Evolutionary conservation across 108 stramenopile genomes (phyloP).

Genomic region (Aurantiochytrium sp.): DNA sequence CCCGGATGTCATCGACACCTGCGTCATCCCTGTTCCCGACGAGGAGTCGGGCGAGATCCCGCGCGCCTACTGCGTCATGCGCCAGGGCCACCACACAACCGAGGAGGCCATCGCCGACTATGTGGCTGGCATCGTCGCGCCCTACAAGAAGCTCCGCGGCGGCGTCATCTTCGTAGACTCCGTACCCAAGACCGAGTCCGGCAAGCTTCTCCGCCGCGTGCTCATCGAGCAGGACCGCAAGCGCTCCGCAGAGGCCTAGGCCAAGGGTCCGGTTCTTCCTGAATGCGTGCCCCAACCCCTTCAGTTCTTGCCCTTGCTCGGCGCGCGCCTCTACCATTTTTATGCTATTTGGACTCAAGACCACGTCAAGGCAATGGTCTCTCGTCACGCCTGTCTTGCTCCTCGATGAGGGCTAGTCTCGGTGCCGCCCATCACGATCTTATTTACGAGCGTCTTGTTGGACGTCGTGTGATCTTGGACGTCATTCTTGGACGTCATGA

Average conservation of each 20-base stretch:
- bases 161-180: constrained; percentile 72
- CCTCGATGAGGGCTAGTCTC: no score
- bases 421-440: no score
- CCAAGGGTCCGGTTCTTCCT: no score
- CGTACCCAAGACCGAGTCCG: constrained; percentile 81
- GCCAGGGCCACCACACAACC: constrained; percentile 42
- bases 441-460: no score
- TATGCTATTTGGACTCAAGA: no score
- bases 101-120: constrained; percentile 69
- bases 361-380: no score
- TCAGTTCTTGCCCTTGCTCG: no score
- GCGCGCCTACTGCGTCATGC: constrained; percentile 75
- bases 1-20: constrained; percentile 72
- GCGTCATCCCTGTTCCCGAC: constrained; percentile 76
- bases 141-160: constrained; percentile 75
- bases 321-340: no score
- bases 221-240: constrained; percentile 47
- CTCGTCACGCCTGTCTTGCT: no score
- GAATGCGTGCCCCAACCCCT: no score
- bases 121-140: constrained; percentile 75
- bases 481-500: no score
- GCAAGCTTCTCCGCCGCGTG: constrained; percentile 81
- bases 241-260: neutral
- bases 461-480: no score
- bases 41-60: constrained; percentile 75